Percentiles rank a stretch among this genome's conserved stretches.
Evolutionary conservation across 1,284 basidiomycete species (phyloP).

Genomic region (Tremellales sp.): DNA sequence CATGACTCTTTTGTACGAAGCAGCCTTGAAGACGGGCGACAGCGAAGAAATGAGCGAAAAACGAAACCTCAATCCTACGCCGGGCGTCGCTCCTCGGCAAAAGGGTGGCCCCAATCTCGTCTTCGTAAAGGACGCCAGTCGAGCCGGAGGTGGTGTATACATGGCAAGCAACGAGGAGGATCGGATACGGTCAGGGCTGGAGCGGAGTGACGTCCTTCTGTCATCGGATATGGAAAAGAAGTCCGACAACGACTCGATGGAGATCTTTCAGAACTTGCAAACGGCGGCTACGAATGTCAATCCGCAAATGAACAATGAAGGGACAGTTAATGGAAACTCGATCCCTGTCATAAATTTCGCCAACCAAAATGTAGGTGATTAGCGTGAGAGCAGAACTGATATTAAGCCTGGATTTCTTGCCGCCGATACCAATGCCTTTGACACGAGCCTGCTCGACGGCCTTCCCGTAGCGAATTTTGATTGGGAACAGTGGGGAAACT

Average conservation of each 20-base stretch:
- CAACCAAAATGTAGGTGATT: conserved; percentile 4
- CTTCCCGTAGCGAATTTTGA: conserved; percentile 82
- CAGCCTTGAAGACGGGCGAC: conserved; percentile 65
- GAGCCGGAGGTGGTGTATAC: conserved; percentile 80
- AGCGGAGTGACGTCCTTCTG: conserved; percentile 15
- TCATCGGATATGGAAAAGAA: conserved; percentile 11
- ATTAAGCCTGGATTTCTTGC: conserved; percentile 35
- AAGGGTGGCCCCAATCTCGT: conserved; percentile 27
- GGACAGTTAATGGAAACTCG: no score
- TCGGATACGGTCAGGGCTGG: conserved; percentile 38
- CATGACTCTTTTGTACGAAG: conserved; percentile 84
- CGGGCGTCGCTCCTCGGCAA: conserved; percentile 48
- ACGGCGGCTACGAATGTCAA: conserved; percentile 27
- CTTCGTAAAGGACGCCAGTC: conserved; percentile 43
- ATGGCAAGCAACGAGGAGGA: conserved; percentile 56
- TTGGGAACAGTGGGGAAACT: conserved; percentile 54
- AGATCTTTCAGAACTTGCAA: conserved; percentile 12
- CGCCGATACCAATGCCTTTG: conserved; percentile 43
- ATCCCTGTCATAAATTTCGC: conserved; percentile 1
- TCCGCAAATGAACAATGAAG: conserved; percentile 26
- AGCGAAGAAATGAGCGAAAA: conserved; percentile 22
- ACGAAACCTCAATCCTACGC: conserved; percentile 49
- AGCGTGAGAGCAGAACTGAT: conserved; percentile 16
- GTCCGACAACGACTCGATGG: not conserved
- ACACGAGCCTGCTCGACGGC: conserved; percentile 69